phyloP scores from a whole-genome alignment of 495 filamentous ascomycete genomes.

The Lentithecium fluviatile region DNA sequence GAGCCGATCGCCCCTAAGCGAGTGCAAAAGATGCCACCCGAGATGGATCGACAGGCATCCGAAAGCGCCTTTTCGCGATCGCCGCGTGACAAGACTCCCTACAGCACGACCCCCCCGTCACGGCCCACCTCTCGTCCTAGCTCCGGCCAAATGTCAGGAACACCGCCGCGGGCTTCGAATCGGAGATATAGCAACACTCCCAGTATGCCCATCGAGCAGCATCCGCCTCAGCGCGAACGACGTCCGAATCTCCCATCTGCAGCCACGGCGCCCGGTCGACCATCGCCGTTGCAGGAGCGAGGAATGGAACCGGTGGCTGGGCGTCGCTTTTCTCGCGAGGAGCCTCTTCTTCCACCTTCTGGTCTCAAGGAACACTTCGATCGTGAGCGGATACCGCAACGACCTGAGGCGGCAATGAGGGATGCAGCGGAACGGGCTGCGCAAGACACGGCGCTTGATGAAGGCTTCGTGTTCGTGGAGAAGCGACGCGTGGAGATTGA shows the following conservation, averaged over 20 bases:
- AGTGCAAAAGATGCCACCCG: conserved; percentile 31
- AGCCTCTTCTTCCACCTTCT: conserved; percentile 49
- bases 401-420: conserved; percentile 41
- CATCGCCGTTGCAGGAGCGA: conserved; percentile 48
- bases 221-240: conserved; percentile 24
- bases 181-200: conserved; percentile 30
- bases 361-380: conserved; percentile 49
- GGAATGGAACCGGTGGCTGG: conserved; percentile 10
- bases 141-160: conserved; percentile 28
- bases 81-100: conserved; percentile 26
- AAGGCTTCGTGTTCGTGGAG: conserved; percentile 94
- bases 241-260: conserved; percentile 48
- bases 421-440: conserved; percentile 74
- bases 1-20: conserved; percentile 35
- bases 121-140: conserved; percentile 27
- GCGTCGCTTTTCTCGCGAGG: conserved; percentile 48
- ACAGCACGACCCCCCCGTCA: conserved; percentile 32
- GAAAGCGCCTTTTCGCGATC: conserved; percentile 32
- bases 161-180: conserved; percentile 25
- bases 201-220: conserved; percentile 19
- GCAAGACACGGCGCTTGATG: conserved; percentile 83
- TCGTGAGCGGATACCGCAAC: conserved; percentile 37
- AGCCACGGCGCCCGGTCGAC: conserved; percentile 62
- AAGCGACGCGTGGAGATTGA: conserved; percentile 94
- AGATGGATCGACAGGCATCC: conserved; percentile 21